phyloP scores from a whole-genome alignment of 768 basidiomycete species.

The Mycena rosella region DNA sequence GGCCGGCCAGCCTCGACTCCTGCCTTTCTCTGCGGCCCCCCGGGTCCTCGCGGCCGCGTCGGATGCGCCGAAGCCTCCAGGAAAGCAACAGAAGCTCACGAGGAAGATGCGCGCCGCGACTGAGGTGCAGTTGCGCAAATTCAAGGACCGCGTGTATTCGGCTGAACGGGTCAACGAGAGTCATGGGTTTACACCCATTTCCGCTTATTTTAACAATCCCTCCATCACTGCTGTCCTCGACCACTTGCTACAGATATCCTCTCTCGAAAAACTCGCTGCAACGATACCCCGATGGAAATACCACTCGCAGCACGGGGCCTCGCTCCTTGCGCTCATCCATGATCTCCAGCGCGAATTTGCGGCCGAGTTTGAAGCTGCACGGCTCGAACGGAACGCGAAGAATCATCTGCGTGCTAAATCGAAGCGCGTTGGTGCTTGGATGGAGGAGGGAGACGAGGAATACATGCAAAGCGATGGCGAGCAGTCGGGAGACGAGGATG shows the following conservation, averaged over 20 bases:
- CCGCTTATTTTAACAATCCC: slow-evolving; percentile 1
- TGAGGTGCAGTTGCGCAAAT: background rate
- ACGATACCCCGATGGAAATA: slow-evolving; percentile 17
- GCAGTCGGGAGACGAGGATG: background rate
- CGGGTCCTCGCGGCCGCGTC: background rate
- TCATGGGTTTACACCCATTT: background rate
- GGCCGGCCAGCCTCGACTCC: background rate
- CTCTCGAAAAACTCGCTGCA: background rate
- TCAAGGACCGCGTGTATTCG: background rate
- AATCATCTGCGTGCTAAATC: background rate
- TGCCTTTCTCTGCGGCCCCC: background rate
- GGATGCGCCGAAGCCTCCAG: background rate
- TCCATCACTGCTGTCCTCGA: slow-evolving; percentile 6
- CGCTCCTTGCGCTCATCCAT: slow-evolving; percentile 8
- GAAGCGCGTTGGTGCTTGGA: too few species aligned
- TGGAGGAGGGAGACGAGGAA: too few species aligned
- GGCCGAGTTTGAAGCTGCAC: background rate
- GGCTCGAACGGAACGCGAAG: slow-evolving; percentile 11
- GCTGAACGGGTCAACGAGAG: background rate
- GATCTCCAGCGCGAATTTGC: background rate
- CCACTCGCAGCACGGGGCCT: background rate
- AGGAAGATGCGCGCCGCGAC: slow-evolving; percentile 5
- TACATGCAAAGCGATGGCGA: too few species aligned
- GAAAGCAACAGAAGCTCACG: background rate
- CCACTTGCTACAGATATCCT: slow-evolving; percentile 1